These are phyloP conservation scores for Ceratobasidium sp. DNA, from an alignment of 1,284 basidiomycete genomes.

Conservation along the genomic window DNA sequence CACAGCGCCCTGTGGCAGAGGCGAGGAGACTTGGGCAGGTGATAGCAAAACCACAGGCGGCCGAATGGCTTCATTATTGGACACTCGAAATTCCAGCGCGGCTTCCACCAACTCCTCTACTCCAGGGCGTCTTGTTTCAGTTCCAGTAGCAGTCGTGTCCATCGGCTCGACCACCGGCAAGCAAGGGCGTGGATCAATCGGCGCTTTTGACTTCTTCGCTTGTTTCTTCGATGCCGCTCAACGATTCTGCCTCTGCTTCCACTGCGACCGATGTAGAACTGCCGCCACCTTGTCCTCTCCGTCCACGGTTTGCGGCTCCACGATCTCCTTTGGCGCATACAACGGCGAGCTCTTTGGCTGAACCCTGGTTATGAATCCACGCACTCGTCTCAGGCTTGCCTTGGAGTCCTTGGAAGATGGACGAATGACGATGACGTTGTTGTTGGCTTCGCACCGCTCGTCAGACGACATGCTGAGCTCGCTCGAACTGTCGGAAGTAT, in stretches of 20 bases:
- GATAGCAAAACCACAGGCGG: not conserved
- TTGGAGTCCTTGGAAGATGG: not conserved
- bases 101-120: not conserved
- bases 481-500: not conserved
- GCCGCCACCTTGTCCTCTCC: not conserved
- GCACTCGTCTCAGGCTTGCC: not conserved
- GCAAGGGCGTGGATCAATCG: not conserved
- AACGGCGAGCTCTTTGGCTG: not conserved
- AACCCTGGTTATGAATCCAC: not conserved
- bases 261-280: conserved; percentile 5
- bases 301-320: not conserved
- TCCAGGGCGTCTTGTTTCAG: not conserved
- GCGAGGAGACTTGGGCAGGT: not conserved
- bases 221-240: not conserved
- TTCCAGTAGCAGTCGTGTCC: not conserved
- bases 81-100: not conserved
- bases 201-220: not conserved
- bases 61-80: not conserved
- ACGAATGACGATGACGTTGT: not conserved
- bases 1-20: not conserved
- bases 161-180: not conserved
- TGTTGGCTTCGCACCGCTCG: not conserved
- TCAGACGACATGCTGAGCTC: not conserved
- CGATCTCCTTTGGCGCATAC: conserved; percentile 7
- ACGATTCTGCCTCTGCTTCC: not conserved